These are phyloP conservation scores for Annona cherimola DNA, from an alignment of 164 flowering plant species.

Conservation along the genomic window DNA sequence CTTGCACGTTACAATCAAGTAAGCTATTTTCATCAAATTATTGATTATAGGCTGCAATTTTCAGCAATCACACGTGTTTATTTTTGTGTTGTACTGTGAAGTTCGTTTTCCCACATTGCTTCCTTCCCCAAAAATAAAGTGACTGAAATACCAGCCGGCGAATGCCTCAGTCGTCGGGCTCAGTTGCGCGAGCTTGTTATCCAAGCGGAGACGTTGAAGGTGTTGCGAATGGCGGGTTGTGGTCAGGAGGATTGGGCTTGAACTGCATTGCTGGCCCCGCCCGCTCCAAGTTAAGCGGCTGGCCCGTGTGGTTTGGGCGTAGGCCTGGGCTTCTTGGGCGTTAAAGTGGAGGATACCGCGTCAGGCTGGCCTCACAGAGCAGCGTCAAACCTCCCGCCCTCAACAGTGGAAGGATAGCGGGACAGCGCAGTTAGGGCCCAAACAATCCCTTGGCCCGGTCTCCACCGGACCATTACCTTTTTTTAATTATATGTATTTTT, in stretches of 20 bases:
- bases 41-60: too few relatives aligned
- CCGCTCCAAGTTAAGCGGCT: not conserved
- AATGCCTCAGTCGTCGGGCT: not conserved
- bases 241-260: not conserved
- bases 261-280: not conserved
- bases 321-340: not conserved
- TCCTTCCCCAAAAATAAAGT: too few relatives aligned
- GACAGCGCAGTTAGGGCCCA: not conserved
- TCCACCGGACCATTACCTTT: not conserved
- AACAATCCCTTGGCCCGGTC: not conserved
- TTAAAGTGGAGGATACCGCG: not conserved
- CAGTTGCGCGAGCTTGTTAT: not conserved
- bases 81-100: too few relatives aligned
- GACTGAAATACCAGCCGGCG: not conserved
- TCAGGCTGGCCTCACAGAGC: not conserved
- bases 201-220: not conserved
- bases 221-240: not conserved
- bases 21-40: too few relatives aligned
- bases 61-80: too few relatives aligned
- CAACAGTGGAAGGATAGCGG: not conserved
- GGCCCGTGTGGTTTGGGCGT: not conserved
- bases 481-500: too few relatives aligned
- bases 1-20: too few relatives aligned
- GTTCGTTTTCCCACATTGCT: too few relatives aligned
- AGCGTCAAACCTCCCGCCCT: not conserved